Base-by-base conservation (phyloP, 257 asterid species). In the Nicotiana attenuata region DNA sequence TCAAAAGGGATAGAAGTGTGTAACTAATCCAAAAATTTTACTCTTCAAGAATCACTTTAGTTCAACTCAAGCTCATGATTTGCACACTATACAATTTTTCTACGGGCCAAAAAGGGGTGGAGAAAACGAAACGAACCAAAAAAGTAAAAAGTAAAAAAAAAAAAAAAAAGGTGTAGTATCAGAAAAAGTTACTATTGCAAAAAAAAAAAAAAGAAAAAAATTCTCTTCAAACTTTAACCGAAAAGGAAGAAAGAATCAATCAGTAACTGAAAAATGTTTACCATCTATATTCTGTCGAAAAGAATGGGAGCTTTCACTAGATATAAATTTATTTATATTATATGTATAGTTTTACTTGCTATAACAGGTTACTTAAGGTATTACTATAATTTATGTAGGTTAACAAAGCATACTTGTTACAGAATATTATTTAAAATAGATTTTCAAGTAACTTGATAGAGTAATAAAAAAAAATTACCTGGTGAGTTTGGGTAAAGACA, bases 401-500 rank as follows among this genome's bases (percentile, higher is more conserved):
- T 38, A 38, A 38, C 47, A 38, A 38, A 38, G 47, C 11, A 41
- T 41, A 38, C 47, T 38, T 38, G 47, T 38, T 38, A 41, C 50
- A 41, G 3, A 41, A 41, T 41, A 41, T 41, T 8, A 41, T 8
- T 9, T 41, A 9, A 2, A 8, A 41, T 8, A 8, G 11, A 41
- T 7, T 41, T 41, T 41, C 11, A 41, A 41, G 50, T 41, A 41
- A 41, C 50, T 9, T 41, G 13, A 9, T 9, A 8, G 13, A 41
- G 13, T 41, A 8, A 41, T 7, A 41, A 28, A 28, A 6, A 41
- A 1, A 1, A 7, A 2, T 41, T 41, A 96, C 99, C 93, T 86
- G 22, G 50, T 96, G 97, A 52, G 94, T 92, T 87, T 96, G 99
- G n/a, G 90, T 35, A 50, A 96, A 91, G 66, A 96, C 89, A 0